phyloP scores from a whole-genome alignment of 306 rosid genomes.

The Dicorynia guianensis region DNA sequence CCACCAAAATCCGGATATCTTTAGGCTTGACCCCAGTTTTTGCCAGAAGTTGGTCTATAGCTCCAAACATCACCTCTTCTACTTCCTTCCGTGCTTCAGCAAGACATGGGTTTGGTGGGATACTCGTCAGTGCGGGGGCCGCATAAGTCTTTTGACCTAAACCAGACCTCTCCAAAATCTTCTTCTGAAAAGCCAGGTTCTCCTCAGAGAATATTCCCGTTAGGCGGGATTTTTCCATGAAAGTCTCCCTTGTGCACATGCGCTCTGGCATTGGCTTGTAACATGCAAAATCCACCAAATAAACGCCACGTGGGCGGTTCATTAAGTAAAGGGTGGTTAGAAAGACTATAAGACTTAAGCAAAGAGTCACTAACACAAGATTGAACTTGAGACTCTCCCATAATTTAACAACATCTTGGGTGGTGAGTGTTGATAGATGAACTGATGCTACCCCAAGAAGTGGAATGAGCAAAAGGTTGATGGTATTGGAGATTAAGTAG shows the following conservation, averaged over 20 bases:
- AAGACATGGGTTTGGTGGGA: conserved; percentile 84
- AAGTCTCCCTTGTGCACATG: conserved; percentile 60
- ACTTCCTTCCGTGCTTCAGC: conserved; percentile 91
- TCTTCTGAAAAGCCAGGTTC: conserved; percentile 78
- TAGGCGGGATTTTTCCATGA: conserved; percentile 59
- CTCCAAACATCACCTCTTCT: conserved; percentile 52
- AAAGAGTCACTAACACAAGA: conserved; percentile 61
- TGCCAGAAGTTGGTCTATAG: conserved; percentile 60
- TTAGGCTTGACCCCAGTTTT: conserved; percentile 62
- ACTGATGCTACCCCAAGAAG: conserved; percentile 58
- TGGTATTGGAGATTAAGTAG: conserved; percentile 78
- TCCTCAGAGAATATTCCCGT: conserved; percentile 72
- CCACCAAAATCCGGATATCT: neutral
- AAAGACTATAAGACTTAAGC: conserved; percentile 64
- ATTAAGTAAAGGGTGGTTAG: conserved; percentile 75
- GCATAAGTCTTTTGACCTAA: conserved; percentile 80
- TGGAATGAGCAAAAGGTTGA: conserved; percentile 76
- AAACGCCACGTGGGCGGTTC: conserved; percentile 78
- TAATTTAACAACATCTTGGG: conserved; percentile 37
- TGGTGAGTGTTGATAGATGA: conserved; percentile 55
- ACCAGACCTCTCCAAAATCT: conserved; percentile 83
- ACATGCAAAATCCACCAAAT: conserved; percentile 76
- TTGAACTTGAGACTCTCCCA: conserved; percentile 60
- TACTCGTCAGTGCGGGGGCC: conserved; percentile 70
- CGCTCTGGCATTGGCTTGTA: conserved; percentile 67